A percentile compares a stretch with the other conserved stretches of the same genome.
These are phyloP conservation scores for Breynia disticha DNA, from an alignment of 441 rosid genomes.

Conservation along the genomic window DNA sequence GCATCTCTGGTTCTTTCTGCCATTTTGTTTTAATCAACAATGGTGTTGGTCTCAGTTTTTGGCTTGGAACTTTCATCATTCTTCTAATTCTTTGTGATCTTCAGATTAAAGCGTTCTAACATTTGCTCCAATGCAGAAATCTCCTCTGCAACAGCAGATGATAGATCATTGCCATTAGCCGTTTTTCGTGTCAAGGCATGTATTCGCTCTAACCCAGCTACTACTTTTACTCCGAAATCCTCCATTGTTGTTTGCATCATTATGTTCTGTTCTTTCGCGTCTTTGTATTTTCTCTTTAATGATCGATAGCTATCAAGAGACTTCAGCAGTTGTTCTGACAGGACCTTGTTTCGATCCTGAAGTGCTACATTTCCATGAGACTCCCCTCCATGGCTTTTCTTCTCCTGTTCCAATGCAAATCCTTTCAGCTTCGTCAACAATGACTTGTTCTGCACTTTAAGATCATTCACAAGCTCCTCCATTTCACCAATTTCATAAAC, in stretches of 20 bases:
- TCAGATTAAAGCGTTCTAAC: conserved; percentile 31
- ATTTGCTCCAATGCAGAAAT: conserved; percentile 41
- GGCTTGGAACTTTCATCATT: conserved; percentile 15
- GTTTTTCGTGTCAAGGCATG: conserved; percentile 27
- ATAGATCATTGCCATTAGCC: conserved; percentile 11
- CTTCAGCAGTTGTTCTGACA: conserved; percentile 64
- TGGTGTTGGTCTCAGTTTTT: conserved; percentile 11
- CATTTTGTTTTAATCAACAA: conserved; percentile 11
- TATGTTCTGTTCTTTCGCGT: conserved; percentile 36
- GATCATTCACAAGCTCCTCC: conserved; percentile 60
- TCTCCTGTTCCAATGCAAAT: conserved; percentile 33
- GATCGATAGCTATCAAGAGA: conserved; percentile 61
- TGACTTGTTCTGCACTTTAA: conserved; percentile 49
- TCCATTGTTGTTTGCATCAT: conserved; percentile 23
- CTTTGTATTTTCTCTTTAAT: conserved; percentile 50
- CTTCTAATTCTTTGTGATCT: conserved; percentile 23
- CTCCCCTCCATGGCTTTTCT: conserved; percentile 21
- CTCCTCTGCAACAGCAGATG: conserved; percentile 27
- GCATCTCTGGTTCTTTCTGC: not conserved
- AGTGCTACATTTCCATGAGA: conserved; percentile 29
- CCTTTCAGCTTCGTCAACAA: conserved; percentile 42
- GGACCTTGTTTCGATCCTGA: conserved; percentile 50
- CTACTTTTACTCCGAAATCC: conserved; percentile 33
- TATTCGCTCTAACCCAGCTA: conserved; percentile 31
- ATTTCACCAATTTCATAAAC: conserved; percentile 44